These are phyloP conservation scores for Aspergillus baeticus DNA, from an alignment of 495 filamentous ascomycete species.

Conservation along the genomic window DNA sequence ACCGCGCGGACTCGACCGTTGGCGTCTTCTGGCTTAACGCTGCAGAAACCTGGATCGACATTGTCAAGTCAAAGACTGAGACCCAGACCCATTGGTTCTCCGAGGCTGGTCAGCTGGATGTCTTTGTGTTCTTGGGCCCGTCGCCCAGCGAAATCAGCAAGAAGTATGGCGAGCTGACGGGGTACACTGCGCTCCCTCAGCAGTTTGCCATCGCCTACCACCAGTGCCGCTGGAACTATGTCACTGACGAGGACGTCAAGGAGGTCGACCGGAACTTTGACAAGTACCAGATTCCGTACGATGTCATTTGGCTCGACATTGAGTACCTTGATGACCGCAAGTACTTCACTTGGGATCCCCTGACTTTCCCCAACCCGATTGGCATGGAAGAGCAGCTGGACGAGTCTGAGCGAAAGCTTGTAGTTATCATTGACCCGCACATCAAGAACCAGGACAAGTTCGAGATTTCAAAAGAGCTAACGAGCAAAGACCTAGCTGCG, in stretches of 20 bases:
- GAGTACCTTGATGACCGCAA: conserved; percentile 95
- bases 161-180: conserved; percentile 87
- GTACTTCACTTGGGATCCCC: conserved; percentile 94
- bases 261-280: conserved; percentile 96
- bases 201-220: conserved; percentile 92
- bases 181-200: conserved; percentile 86
- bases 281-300: conserved; percentile 90
- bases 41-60: conserved; percentile 96
- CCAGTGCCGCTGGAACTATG: conserved; percentile 98
- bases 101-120: conserved; percentile 82
- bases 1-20: conserved; percentile 87
- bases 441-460: conserved; percentile 90
- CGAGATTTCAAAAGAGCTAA: conserved; percentile 72
- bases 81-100: conserved; percentile 98
- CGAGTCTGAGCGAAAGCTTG: conserved; percentile 81
- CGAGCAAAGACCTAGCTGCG: conserved; percentile 75
- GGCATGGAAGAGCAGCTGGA: conserved; percentile 86
- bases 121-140: conserved; percentile 92
- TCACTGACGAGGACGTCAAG: conserved; percentile 93
- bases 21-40: conserved; percentile 99
- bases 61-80: conserved; percentile 74
- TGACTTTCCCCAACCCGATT: conserved; percentile 81
- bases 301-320: conserved; percentile 98
- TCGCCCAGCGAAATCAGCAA: conserved; percentile 76
- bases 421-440: conserved; percentile 93